Percentiles rank a stretch among this genome's conserved stretches.
These are phyloP conservation scores for Fusarium gaditjirri DNA, from an alignment of 2,329 filamentous ascomycete genomes.

Conservation along the genomic window DNA sequence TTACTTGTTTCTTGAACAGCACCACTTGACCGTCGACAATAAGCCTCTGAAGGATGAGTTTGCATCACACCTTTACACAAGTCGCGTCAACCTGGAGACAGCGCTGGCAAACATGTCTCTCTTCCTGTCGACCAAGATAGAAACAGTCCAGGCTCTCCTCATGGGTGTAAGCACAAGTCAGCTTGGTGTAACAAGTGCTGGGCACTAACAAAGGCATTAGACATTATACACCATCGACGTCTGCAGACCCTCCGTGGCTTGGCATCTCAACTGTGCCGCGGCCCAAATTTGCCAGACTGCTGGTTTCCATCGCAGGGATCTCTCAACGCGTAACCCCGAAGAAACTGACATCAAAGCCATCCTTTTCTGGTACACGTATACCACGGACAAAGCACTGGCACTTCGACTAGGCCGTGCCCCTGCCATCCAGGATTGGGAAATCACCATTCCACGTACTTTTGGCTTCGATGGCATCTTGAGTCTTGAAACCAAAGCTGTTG, in stretches of 20 bases:
- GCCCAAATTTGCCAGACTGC: conserved; percentile 70
- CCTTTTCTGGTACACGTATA: conserved; percentile 65
- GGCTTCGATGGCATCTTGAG: conserved; percentile 55
- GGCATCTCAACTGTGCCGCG: conserved; percentile 69
- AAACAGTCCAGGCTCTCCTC: conserved; percentile 68
- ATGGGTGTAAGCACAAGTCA: conserved; percentile 59
- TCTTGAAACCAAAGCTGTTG: conserved; percentile 51
- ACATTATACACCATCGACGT: conserved; percentile 70
- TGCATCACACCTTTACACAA: conserved; percentile 52
- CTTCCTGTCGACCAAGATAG: conserved; percentile 63
- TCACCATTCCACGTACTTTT: conserved; percentile 59
- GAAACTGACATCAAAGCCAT: conserved; percentile 52
- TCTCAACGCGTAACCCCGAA: conserved; percentile 46
- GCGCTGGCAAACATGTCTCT: conserved; percentile 63
- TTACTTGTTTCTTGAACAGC: conserved; percentile 61
- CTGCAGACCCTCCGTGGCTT: conserved; percentile 71
- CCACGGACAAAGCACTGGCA: conserved; percentile 67
- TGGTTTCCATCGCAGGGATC: conserved; percentile 64
- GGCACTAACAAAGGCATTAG: conserved; percentile 48
- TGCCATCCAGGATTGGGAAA: conserved; percentile 68
- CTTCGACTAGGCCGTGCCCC: conserved; percentile 69
- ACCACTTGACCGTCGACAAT: conserved; percentile 49
- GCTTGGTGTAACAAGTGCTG: background rate
- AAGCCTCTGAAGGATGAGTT: conserved; percentile 50
- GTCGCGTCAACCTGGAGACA: conserved; percentile 62